Percentiles rank a stretch among this genome's conserved stretches.
phyloP scores from a whole-genome alignment of 2,329 filamentous ascomycete genomes.

The Phialophora macrospora region DNA sequence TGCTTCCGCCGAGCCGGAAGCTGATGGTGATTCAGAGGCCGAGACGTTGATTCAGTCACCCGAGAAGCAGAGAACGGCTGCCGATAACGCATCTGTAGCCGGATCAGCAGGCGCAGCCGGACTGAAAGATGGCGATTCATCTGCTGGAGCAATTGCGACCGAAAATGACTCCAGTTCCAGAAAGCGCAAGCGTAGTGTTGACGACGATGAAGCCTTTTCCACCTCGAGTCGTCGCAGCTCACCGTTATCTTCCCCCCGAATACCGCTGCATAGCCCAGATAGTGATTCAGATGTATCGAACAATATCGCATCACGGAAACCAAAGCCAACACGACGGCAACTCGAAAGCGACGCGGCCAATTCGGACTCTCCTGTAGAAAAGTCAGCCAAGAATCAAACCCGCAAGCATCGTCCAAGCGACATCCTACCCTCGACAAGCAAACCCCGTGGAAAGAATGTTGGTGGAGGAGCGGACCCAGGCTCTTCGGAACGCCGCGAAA shows the following conservation, averaged over 20 bases:
- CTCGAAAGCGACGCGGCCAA: slow-evolving; percentile 18
- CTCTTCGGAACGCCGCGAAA: slow-evolving; percentile 40
- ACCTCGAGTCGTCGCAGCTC: slow-evolving; percentile 39
- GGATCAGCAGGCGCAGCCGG: slow-evolving; percentile 19
- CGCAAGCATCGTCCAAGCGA: slow-evolving; percentile 38
- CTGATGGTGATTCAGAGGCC: slow-evolving; percentile 54
- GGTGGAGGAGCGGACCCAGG: slow-evolving; percentile 27
- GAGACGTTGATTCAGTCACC: slow-evolving; percentile 57
- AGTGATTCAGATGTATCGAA: slow-evolving; percentile 37
- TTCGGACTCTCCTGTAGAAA: slow-evolving; percentile 27
- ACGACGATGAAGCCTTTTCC: slow-evolving; percentile 27
- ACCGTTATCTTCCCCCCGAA: slow-evolving; percentile 38
- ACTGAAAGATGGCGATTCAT: slow-evolving; percentile 22
- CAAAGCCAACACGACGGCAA: slow-evolving; percentile 8
- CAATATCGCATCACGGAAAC: slow-evolving; percentile 25
- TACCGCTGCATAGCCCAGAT: slow-evolving; percentile 33
- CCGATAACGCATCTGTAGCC: slow-evolving; percentile 31
- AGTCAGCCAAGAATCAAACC: slow-evolving; percentile 27
- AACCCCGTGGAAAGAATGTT: slow-evolving; percentile 35
- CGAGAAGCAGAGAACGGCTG: slow-evolving; percentile 51
- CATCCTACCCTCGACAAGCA: slow-evolving; percentile 31
- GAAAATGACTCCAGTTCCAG: slow-evolving; percentile 34
- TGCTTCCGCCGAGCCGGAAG: slow-evolving; percentile 33
- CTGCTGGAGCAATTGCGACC: slow-evolving; percentile 27
- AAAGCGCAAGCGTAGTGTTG: slow-evolving; percentile 39